Percentiles rank a stretch among this genome's conserved stretches.
Conservation (phyloP, 352 stramenopile genomes). For the Thalassiosira mediterranea region DNA sequence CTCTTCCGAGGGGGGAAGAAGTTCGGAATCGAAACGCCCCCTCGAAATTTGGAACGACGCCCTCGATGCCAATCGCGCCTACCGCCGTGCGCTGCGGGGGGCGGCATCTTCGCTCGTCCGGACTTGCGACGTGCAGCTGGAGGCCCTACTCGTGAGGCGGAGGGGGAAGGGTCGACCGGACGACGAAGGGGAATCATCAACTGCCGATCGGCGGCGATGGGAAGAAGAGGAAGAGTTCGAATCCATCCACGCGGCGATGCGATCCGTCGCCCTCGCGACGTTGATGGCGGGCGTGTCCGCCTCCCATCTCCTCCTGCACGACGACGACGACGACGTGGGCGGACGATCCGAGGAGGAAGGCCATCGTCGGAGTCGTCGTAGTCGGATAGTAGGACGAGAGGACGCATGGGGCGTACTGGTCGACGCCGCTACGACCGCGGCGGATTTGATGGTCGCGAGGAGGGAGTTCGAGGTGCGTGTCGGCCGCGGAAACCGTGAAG, state of each 20-base stretch:
- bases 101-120: conserved; percentile 20
- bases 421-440: conserved; percentile 26
- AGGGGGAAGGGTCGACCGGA: neutral
- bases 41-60: conserved; percentile 18
- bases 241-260: conserved; percentile 32
- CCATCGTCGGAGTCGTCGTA: neutral
- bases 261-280: conserved; percentile 28
- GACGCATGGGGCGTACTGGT: conserved; percentile 41
- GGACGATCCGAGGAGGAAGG: neutral
- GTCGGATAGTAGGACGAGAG: no score
- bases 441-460: conserved; percentile 22
- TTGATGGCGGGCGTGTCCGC: conserved; percentile 43
- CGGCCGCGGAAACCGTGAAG: neutral
- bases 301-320: conserved; percentile 39
- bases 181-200: no score
- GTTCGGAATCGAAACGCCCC: neutral
- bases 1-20: neutral
- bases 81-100: conserved; percentile 16
- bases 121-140: neutral
- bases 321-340: neutral
- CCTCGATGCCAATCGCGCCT: conserved; percentile 16
- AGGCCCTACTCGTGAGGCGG: neutral
- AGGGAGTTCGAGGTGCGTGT: conserved; percentile 12
- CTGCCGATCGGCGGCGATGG: neutral
- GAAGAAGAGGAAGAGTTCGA: neutral